Base-by-base conservation (phyloP, 2,329 filamentous ascomycete species). In the Ceratocystis huliohia region DNA sequence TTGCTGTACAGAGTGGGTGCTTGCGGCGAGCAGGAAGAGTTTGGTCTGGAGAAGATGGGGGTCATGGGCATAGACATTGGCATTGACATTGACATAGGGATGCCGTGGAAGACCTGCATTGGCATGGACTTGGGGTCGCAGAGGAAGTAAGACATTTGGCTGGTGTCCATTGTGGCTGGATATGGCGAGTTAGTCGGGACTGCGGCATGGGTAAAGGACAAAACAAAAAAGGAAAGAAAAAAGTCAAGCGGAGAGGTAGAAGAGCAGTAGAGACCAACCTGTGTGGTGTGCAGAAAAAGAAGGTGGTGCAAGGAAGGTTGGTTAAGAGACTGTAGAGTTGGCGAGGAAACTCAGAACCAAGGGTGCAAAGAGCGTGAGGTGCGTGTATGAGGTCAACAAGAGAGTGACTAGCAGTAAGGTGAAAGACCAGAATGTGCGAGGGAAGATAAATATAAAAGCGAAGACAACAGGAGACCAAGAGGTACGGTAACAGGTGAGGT, bases 131-230 rank as follows among this genome's bases (percentile, higher is more conserved):
- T 67, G 44, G 48, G 25, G 73, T 85, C 87, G 80, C 93, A 96
- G 81, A 92, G 94, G 82, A 89, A 92, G 81, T 91, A 95, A 68
- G 88, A 80, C 70, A 86, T 84, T 77, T 89, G 87, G 69, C 82
- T 84, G 72, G 82, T 78, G 70, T 89, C 87, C 88, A 91, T 91
- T 79, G 77, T 76, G 74, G 70, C 28, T 59, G 56, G 2, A 70
- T 63, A 71, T 70, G 48, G 48, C 22, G 53, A 17, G 59, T 68
- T 69, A 63, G 67, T 64, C 69, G 61, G 37, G 15, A 37, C 56
- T 59, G 56, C 25, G 5, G 56, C 15, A 37, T 59, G 22, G 53
- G n/a, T 15, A 15, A 13, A 15, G 3, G 5, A 41, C 4, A 41
- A 5, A 41, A 15, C 37, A 41, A 41, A 37, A 33, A 13, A 8